Conservation (phyloP, 148 eudicot species). For the Pouteria glomerata region DNA sequence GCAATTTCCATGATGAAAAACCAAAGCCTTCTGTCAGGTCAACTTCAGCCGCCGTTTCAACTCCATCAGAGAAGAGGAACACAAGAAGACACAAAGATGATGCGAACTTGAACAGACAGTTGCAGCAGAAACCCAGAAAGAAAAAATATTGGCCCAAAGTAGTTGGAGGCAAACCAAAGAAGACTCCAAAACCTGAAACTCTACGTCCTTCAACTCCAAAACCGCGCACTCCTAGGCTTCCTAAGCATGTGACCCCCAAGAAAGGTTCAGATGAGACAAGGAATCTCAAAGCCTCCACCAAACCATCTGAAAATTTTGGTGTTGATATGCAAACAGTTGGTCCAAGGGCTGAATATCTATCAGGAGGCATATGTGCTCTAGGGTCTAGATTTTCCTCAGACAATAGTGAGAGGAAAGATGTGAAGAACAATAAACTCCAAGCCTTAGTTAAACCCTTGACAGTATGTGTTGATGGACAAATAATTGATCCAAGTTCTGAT, state of each 20-base stretch:
- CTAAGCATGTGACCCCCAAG: neutral
- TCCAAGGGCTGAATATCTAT: neutral
- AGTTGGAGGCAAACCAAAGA: constrained; percentile 16
- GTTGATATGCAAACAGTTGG: neutral
- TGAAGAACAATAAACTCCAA: neutral
- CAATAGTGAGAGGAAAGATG: neutral
- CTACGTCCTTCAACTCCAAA: constrained; percentile 20
- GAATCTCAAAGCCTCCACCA: neutral
- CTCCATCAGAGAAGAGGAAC: constrained; percentile 8
- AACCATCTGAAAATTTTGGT: neutral
- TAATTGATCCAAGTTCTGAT: too few species aligned
- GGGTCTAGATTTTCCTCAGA: neutral
- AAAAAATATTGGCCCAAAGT: constrained; percentile 38
- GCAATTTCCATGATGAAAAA: neutral
- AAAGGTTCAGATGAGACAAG: constrained; percentile 5
- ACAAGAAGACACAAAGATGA: constrained; percentile 13
- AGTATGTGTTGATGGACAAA: too few species aligned
- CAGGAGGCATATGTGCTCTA: neutral
- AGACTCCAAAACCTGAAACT: constrained; percentile 13
- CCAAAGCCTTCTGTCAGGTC: neutral
- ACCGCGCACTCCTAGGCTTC: constrained; percentile 22
- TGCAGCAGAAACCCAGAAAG: constrained; percentile 12
- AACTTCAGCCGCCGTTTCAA: constrained; percentile 3
- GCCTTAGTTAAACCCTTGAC: too few species aligned
- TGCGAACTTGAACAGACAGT: constrained; percentile 7